Evolutionary conservation across 2,329 filamentous ascomycete species (phyloP).

Genomic region (Dichotomopilus funicola): DNA sequence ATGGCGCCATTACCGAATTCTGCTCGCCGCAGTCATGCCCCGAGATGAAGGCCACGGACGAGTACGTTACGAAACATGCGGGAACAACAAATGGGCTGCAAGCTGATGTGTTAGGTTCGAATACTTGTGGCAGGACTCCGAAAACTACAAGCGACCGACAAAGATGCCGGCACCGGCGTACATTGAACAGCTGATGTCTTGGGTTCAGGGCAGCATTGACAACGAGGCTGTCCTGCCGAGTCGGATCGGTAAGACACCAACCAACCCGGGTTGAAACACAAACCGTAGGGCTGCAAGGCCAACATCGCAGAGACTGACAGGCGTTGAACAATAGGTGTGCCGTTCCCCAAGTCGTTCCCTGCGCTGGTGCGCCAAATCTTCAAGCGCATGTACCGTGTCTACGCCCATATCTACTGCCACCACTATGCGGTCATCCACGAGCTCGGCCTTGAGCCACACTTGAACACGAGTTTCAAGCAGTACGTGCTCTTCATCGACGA

Average conservation of each 20-base stretch:
- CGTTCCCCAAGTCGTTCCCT: conserved; percentile 90
- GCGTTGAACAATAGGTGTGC: conserved; percentile 55
- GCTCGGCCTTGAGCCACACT: conserved; percentile 88
- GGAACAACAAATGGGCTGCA: not conserved
- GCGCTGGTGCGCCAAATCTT: conserved; percentile 89
- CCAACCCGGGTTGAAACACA: not conserved
- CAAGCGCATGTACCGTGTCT: conserved; percentile 97
- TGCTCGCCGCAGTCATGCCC: conserved; percentile 95
- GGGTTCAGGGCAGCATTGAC: conserved; percentile 93
- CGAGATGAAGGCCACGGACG: conserved; percentile 99
- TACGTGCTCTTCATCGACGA: conserved; percentile 98
- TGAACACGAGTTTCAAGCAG: conserved; percentile 99
- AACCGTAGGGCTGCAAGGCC: not conserved
- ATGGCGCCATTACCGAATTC: conserved; percentile 98
- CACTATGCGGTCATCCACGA: conserved; percentile 97
- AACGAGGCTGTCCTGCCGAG: conserved; percentile 94
- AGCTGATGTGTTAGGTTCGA: conserved; percentile 61
- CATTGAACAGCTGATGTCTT: conserved; percentile 95
- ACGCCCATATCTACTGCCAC: conserved; percentile 99
- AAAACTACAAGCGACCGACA: conserved; percentile 89
- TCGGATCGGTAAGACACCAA: conserved; percentile 60
- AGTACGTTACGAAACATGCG: conserved; percentile 51
- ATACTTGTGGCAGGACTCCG: conserved; percentile 96
- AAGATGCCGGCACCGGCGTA: conserved; percentile 98
- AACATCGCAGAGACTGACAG: no score